Conservation (phyloP, 208 protist genomes). For the Leishmania amazonensis region DNA sequence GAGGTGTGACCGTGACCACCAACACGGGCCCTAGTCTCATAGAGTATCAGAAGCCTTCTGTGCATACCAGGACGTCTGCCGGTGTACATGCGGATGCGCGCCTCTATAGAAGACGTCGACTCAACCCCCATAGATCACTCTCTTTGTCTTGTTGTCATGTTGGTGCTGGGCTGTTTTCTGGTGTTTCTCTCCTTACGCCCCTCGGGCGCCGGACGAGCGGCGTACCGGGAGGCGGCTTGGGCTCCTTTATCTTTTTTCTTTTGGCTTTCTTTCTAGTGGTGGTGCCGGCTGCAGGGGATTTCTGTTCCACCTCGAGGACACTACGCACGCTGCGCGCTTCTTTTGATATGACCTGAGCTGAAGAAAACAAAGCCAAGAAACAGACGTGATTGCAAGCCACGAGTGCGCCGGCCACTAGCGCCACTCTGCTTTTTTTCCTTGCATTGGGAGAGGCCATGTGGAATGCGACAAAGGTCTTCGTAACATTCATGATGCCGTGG, state of each 20-base stretch:
- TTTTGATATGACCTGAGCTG: background rate
- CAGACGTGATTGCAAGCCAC: background rate
- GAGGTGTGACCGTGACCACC: background rate
- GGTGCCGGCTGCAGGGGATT: background rate
- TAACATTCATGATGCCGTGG: background rate
- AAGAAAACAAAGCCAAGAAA: background rate
- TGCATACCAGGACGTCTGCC: background rate
- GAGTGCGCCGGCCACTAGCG: no score
- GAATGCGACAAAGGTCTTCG: background rate
- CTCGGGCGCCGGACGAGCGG: background rate
- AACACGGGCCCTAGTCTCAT: background rate
- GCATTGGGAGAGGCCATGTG: background rate
- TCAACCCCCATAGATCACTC: constrained; percentile 15
- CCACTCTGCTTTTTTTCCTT: no score
- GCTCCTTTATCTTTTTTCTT: background rate
- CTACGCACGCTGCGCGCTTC: background rate
- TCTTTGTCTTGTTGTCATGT: constrained; percentile 30
- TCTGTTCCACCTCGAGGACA: background rate
- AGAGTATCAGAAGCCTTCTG: background rate
- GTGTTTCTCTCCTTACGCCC: constrained; percentile 58
- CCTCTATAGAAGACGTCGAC: constrained; percentile 9
- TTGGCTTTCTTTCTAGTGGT: background rate
- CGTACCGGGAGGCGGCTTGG: background rate
- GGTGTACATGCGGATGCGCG: background rate
- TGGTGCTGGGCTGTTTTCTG: constrained; percentile 49